Conservation (phyloP, 2,329 filamentous ascomycete species). For the Paecilomyces sp. region DNA sequence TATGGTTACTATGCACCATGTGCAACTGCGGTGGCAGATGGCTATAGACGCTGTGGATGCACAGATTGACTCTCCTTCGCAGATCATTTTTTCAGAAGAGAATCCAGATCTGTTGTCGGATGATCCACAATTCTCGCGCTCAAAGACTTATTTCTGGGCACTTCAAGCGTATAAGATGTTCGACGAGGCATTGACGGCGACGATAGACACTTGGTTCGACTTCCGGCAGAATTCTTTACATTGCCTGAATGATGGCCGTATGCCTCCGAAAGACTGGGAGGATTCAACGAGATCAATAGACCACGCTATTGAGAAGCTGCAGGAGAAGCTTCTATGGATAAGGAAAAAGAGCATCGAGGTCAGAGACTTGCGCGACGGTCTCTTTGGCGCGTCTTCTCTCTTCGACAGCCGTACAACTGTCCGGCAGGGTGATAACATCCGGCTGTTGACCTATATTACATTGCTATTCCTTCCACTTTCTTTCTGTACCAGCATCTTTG, state of each 20-base stretch:
- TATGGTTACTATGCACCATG: constrained; percentile 4
- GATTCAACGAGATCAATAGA: constrained; percentile 1
- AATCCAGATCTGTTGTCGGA: constrained; percentile 3
- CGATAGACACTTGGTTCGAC: constrained; percentile 4
- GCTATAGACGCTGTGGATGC: constrained; percentile 4
- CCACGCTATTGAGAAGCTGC: constrained; percentile 1
- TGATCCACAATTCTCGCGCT: constrained; percentile 5
- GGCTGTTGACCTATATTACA: constrained; percentile 13
- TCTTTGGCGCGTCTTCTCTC: constrained; percentile 4
- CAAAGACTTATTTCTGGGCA: constrained; percentile 7
- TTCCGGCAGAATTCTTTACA: constrained; percentile 5
- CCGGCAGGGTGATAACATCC: constrained; percentile 14
- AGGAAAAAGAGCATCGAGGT: constrained; percentile 2
- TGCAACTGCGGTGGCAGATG: constrained; percentile 3
- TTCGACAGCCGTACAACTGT: constrained; percentile 13
- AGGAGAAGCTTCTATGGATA: constrained; percentile 3
- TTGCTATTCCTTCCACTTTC: constrained; percentile 13
- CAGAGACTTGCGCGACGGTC: constrained; percentile 4
- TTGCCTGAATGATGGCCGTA: constrained; percentile 3
- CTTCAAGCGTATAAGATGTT: constrained; percentile 7
- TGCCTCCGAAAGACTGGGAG: constrained; percentile 2
- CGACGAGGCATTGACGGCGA: constrained; percentile 2
- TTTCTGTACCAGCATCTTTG: constrained; percentile 9
- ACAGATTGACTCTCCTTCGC: constrained; percentile 3
- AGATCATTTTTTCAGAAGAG: neutral